These are phyloP conservation scores for Candida sithepensis DNA, from an alignment of 805 yeast species.

Conservation along the genomic window DNA sequence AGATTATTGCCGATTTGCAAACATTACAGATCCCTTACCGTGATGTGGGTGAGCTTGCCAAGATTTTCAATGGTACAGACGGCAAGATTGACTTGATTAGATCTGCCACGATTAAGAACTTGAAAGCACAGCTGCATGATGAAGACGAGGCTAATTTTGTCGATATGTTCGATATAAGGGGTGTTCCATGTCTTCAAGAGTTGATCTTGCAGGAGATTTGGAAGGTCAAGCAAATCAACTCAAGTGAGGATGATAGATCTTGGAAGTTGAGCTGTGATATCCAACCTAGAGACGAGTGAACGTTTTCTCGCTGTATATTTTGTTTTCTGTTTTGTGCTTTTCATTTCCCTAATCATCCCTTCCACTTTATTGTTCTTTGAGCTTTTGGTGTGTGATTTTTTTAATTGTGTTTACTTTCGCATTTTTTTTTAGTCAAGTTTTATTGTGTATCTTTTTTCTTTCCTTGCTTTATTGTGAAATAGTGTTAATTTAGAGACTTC, in stretches of 20 bases:
- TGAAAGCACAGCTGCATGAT: constrained; percentile 16
- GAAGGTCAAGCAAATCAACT: constrained; percentile 61
- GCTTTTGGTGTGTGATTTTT: too few species aligned
- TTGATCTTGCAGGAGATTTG: constrained; percentile 64
- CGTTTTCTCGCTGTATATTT: not conserved
- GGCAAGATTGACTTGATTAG: constrained; percentile 25
- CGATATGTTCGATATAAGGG: constrained; percentile 37
- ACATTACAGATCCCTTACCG: constrained; percentile 61
- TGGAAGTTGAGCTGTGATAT: constrained; percentile 68
- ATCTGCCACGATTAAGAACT: constrained; percentile 27
- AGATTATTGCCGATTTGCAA: constrained; percentile 64
- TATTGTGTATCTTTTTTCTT: too few species aligned
- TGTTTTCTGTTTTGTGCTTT: not conserved
- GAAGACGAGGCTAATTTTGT: constrained; percentile 18
- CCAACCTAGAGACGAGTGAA: constrained; percentile 44
- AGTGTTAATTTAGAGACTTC: too few species aligned
- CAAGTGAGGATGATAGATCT: constrained; percentile 61
- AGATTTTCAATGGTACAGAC: constrained; percentile 19
- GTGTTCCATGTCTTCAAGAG: constrained; percentile 46
- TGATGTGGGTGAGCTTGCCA: constrained; percentile 31
- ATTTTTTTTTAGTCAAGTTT: too few species aligned
- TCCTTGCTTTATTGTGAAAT: too few species aligned
- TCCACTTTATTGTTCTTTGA: not conserved
- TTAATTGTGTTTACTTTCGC: too few species aligned
- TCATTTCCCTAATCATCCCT: not conserved